Conservation (phyloP, 257 asterid species). For the Solanum chmielewskii region DNA sequence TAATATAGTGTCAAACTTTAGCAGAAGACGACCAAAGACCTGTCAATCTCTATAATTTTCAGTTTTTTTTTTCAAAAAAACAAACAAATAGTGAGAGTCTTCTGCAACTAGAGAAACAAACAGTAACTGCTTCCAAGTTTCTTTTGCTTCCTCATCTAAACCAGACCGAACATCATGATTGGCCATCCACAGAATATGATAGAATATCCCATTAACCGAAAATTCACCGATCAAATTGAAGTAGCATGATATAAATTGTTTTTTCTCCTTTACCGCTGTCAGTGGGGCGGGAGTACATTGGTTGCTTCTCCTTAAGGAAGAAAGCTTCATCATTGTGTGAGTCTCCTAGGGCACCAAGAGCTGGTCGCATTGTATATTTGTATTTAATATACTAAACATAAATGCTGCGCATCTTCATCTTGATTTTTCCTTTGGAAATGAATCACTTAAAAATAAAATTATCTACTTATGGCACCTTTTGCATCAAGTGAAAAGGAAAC, state of each 20-base stretch:
- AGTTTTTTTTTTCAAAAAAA: background rate
- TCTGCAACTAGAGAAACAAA: background rate
- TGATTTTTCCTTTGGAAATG: background rate
- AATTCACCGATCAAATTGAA: background rate
- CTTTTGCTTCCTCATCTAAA: background rate
- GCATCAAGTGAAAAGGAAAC: constrained; percentile 79
- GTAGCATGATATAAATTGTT: background rate
- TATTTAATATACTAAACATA: background rate
- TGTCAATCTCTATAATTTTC: background rate
- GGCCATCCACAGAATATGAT: background rate
- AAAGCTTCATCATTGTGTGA: background rate
- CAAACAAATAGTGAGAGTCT: background rate
- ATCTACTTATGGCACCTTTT: constrained; percentile 30
- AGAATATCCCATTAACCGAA: background rate
- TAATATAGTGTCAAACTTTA: background rate
- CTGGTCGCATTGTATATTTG: background rate
- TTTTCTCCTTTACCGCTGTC: background rate
- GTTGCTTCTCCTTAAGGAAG: background rate
- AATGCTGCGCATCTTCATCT: background rate
- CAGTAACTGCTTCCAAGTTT: background rate
- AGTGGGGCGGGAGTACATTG: background rate
- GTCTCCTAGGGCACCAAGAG: background rate
- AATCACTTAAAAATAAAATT: background rate
- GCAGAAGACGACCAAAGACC: background rate
- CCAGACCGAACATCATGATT: background rate